Evolutionary conservation across 352 stramenopile species (phyloP), one percentile per base, ranked within the genome.

Genomic region (Pythium diclinum): DNA sequence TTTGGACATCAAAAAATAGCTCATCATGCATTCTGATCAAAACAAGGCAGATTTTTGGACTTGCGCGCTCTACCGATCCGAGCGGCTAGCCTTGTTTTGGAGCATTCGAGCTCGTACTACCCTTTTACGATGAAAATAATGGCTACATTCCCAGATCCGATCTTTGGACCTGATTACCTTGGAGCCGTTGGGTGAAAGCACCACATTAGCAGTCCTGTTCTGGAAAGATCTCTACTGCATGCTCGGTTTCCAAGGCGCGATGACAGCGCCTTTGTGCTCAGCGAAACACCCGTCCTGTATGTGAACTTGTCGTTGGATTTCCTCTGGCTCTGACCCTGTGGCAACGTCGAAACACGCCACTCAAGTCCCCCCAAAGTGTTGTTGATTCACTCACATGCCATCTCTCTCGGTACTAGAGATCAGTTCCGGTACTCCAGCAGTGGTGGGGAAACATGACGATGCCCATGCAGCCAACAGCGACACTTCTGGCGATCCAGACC

Each of bases 401-500:
- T 60, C 51, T 60, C 36, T 38, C 30, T 21, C 17, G 13, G 3
- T 47, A 6, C 48, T 7, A 30, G 47, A 47, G 7, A 42, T 9
- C 38, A 46, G 11, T 19, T 46, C 38, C 38, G 38, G 38, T 30
- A 32, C 13, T 13, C 44, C 17, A 16, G 8, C 36, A 19, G 36
- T 10, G 25, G 2, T 19, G 33, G 25, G 25, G 3, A 44, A 21
- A 10, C 21, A 65, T 65, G 59, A 59, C 44, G 8, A 71, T 71
- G 64, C 64, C 64, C 16, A 58, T 56, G 53, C 64, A 71, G 36
- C 64, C 64, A 4, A 71, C 52, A 13, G 51, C 58, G 17, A 34
- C 57, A 8, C 58, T 71, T 21, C 62, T 71, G 57, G 64, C 64
- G 53, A 62, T 71, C 34, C 64, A 71, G 33, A 71, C 64, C 30